Conservation (phyloP, 768 basidiomycete genomes). For the Trametes cingulata region DNA sequence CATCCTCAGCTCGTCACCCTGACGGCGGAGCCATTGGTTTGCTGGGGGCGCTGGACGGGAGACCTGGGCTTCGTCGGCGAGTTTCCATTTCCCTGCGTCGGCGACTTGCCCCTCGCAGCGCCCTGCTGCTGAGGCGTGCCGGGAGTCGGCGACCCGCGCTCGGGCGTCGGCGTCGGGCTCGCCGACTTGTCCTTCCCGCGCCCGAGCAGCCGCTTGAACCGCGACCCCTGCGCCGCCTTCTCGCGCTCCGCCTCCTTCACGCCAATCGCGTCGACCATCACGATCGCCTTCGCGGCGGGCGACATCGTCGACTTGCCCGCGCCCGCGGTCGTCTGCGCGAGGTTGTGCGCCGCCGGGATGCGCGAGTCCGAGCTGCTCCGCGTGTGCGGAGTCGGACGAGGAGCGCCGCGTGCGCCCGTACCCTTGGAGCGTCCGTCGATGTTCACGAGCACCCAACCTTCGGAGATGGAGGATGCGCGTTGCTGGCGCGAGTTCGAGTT, state of each 20-base stretch:
- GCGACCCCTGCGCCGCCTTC: constrained; percentile 23
- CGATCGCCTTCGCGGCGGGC: constrained; percentile 62
- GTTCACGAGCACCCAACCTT: constrained; percentile 35
- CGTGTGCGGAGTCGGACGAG: constrained; percentile 22
- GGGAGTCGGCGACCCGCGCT: constrained; percentile 8
- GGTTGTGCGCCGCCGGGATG: constrained; percentile 15
- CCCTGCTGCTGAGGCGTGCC: background rate
- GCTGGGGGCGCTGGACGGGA: background rate
- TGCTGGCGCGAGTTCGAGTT: background rate
- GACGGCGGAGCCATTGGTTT: background rate
- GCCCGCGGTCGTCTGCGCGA: constrained; percentile 19
- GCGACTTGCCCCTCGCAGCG: constrained; percentile 3
- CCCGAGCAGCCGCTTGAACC: constrained; percentile 21
- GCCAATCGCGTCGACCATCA: constrained; percentile 58
- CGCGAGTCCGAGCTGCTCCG: constrained; percentile 30
- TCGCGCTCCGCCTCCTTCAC: constrained; percentile 37
- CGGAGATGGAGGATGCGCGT: constrained; percentile 21
- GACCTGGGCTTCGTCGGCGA: background rate
- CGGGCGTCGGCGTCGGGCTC: constrained; percentile 6
- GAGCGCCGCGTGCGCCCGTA: background rate
- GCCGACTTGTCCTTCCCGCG: constrained; percentile 13
- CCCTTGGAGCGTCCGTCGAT: constrained; percentile 24
- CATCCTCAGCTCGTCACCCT: background rate
- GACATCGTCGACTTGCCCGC: constrained; percentile 37
- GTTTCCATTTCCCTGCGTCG: background rate